Percentiles rank a stretch among this genome's conserved stretches.
Conservation (phyloP, 768 basidiomycete species). For the Suillus discolor region DNA sequence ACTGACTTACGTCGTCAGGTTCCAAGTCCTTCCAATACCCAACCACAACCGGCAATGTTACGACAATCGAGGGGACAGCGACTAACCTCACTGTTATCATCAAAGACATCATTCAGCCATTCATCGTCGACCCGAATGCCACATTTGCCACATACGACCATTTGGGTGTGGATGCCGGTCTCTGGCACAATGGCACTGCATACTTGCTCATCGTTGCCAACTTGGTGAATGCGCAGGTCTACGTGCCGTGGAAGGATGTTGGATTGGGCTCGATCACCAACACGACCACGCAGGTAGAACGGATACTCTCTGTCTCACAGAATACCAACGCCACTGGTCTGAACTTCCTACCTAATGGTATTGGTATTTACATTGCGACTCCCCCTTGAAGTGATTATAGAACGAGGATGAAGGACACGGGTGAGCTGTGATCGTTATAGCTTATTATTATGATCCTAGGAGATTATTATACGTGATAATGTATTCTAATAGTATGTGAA, state of each 20-base stretch:
- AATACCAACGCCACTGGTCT: slow-evolving; percentile 24
- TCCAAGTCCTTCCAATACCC: slow-evolving; percentile 32
- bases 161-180: slow-evolving; percentile 25
- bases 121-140: slow-evolving; percentile 18
- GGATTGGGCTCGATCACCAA: slow-evolving; percentile 21
- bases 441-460: neutral
- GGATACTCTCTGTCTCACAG: slow-evolving; percentile 15
- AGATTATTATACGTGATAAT: neutral
- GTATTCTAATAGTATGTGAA: neutral
- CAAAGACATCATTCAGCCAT: slow-evolving; percentile 19
- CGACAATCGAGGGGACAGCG: slow-evolving; percentile 28
- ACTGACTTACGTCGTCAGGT: slow-evolving; percentile 18
- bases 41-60: slow-evolving; percentile 19
- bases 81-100: slow-evolving; percentile 10
- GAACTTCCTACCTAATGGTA: slow-evolving; percentile 16
- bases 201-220: slow-evolving; percentile 27
- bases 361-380: slow-evolving; percentile 26
- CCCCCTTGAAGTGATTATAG: neutral
- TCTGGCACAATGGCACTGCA: slow-evolving; percentile 24
- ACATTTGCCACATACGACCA: slow-evolving; percentile 14
- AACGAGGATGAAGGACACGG: neutral
- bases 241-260: slow-evolving; percentile 21
- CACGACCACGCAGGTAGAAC: slow-evolving; percentile 21
- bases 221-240: neutral
- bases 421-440: neutral